Evolutionary conservation across 148 eudicot genomes (phyloP).

Genomic region (Rhododendron williamsianum): DNA sequence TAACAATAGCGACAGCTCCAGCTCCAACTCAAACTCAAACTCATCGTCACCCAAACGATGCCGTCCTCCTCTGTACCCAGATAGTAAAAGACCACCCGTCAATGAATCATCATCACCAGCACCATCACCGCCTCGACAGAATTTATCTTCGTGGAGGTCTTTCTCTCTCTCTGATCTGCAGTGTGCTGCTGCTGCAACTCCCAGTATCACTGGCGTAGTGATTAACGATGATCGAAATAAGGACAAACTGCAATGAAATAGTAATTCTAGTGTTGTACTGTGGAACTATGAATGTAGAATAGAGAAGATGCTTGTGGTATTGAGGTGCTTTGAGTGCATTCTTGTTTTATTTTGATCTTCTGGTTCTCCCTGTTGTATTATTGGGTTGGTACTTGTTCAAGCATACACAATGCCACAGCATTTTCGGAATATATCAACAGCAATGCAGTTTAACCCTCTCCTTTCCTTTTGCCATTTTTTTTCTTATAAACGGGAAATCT

Average conservation of each 20-base stretch:
- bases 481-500: neutral
- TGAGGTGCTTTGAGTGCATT: neutral
- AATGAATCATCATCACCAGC: neutral
- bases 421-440: neutral
- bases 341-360: neutral
- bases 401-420: neutral
- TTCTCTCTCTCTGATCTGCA: conserved; percentile 63
- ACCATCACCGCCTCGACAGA: neutral
- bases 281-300: neutral
- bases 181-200: conserved; percentile 19
- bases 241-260: neutral
- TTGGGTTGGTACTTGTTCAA: neutral
- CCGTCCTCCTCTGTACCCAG: conserved; percentile 7
- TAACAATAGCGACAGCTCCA: neutral
- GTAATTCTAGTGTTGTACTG: neutral
- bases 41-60: neutral
- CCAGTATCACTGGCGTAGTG: neutral
- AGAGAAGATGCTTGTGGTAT: neutral
- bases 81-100: neutral
- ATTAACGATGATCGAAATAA: neutral
- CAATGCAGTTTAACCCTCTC: neutral
- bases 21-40: neutral
- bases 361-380: neutral
- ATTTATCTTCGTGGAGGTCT: conserved; percentile 36
- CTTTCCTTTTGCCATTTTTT: neutral